phyloP scores from a whole-genome alignment of 768 basidiomycete species.

The Russula virescens region DNA sequence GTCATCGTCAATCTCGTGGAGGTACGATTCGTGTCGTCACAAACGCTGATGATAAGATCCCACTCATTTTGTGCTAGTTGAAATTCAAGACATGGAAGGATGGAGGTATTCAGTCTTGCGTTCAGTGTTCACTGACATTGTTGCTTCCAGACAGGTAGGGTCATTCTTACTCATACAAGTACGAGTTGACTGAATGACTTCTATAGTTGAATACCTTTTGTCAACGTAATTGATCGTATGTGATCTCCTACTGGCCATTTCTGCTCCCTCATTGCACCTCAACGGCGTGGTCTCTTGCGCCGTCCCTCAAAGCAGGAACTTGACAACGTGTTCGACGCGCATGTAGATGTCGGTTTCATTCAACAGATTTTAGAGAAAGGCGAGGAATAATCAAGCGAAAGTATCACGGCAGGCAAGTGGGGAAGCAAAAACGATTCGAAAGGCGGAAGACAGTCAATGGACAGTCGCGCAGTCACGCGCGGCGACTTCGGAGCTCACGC shows the following conservation, averaged over 20 bases:
- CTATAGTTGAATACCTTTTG: constrained; percentile 57
- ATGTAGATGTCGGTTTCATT: constrained; percentile 63
- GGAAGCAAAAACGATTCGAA: constrained; percentile 26
- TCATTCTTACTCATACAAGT: constrained; percentile 36
- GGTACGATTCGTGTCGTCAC: constrained; percentile 42
- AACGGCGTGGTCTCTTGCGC: constrained; percentile 70
- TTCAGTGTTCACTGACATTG: constrained; percentile 22
- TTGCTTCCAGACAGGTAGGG: constrained; percentile 61
- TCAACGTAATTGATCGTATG: constrained; percentile 80
- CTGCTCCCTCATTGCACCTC: not conserved
- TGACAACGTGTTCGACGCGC: constrained; percentile 61
- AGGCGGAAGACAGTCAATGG: too few species aligned
- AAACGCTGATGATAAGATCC: not conserved
- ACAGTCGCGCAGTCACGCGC: too few species aligned
- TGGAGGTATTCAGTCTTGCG: constrained; percentile 52
- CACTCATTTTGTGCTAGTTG: constrained; percentile 39
- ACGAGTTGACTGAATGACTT: not conserved
- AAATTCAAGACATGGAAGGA: constrained; percentile 74
- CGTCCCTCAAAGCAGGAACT: constrained; percentile 77
- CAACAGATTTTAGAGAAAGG: constrained; percentile 58
- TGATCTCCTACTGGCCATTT: constrained; percentile 13
- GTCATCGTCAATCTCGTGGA: constrained; percentile 59
- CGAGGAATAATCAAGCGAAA: constrained; percentile 48
- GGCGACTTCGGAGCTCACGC: too few species aligned
- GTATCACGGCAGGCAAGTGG: constrained; percentile 31